Base-by-base conservation (phyloP, 176 grass and related monocot genomes). In the Otatea glauca region DNA sequence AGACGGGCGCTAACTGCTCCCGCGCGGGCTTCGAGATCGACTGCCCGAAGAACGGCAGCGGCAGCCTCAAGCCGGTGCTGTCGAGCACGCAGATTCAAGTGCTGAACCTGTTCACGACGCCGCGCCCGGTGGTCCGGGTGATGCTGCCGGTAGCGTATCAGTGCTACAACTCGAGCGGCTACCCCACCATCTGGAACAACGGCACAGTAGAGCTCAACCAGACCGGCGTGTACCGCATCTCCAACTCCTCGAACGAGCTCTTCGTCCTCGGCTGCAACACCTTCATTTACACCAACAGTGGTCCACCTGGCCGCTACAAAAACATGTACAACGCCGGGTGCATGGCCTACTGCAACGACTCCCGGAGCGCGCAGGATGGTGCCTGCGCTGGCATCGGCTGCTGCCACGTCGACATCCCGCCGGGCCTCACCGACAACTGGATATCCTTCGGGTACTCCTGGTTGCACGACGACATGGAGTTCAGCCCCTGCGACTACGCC, bases 191-290 rank as follows among this genome's bases (percentile, higher is more conserved):
- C n/a, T n/a, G n/a, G n/a, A n/a, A n/a, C n/a, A n/a, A n/a, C n/a
- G n/a, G n/a, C n/a, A 1, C 44, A 10, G 9, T 45, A 45, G 10
- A 7, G 0, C 7, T 73, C 68, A 49, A 73, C 41, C 11, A 0
- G 0, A 1, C 2, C 5, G 45, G 45, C 45, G 71, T 84, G 21
- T 66, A 84, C 54, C 71, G 77, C 65, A 76, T 84, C 71, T 84
- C 82, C 32, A 15, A 41, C 82, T 7, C 32, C 0, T 0, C 0
- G 3, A 84, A 74, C 24, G 43, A 27, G 81, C 70, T 83, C 29
- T 21, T 24, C 42, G 70, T 83, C 56, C 56, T 83, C 14, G 81
- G 70, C 29, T 84, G 81, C 81, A 51, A 75, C 32, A 75, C 81
- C 8, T 0, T 12, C 0, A 3, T 2, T 29, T 38, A 56, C 53